A percentile compares a stretch with the other conserved stretches of the same genome.
Conservation (phyloP, 1,284 basidiomycete species). For the Neonothopanus nambi region DNA sequence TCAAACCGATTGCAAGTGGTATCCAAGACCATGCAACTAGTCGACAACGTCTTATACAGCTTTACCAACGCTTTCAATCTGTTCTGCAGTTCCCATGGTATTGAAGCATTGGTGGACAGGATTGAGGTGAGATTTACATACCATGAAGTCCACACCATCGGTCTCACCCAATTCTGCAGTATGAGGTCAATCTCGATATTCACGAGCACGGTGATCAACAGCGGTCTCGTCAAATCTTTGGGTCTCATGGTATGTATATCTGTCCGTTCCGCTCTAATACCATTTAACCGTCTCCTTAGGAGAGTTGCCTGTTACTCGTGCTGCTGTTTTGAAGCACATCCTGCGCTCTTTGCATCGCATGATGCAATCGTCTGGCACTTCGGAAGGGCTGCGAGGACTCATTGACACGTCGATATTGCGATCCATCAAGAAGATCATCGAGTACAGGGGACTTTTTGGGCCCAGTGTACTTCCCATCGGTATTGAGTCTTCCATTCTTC, state of each 20-base stretch:
- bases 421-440: constrained; percentile 88
- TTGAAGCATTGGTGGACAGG: constrained; percentile 83
- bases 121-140: constrained; percentile 65
- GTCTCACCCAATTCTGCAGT: constrained; percentile 37
- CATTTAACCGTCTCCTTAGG: constrained; percentile 35
- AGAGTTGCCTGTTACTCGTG: constrained; percentile 65
- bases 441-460: constrained; percentile 83
- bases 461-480: constrained; percentile 83
- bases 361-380: constrained; percentile 93
- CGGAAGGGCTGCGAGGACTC: constrained; percentile 92
- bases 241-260: constrained; percentile 51
- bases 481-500: constrained; percentile 32
- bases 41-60: constrained; percentile 92
- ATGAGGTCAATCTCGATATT: constrained; percentile 72
- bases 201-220: constrained; percentile 50
- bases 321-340: constrained; percentile 85
- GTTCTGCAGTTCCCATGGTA: constrained; percentile 84
- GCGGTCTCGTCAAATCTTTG: constrained; percentile 49
- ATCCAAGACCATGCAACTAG: constrained; percentile 87
- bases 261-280: constrained; percentile 3
- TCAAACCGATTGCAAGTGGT: constrained; percentile 70
- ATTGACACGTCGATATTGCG: constrained; percentile 89
- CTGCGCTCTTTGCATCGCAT: constrained; percentile 93
- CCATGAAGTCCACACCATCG: not conserved
- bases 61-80: constrained; percentile 87